phyloP scores from a whole-genome alignment of 2,329 filamentous ascomycete genomes.

The Colletotrichum melonis region DNA sequence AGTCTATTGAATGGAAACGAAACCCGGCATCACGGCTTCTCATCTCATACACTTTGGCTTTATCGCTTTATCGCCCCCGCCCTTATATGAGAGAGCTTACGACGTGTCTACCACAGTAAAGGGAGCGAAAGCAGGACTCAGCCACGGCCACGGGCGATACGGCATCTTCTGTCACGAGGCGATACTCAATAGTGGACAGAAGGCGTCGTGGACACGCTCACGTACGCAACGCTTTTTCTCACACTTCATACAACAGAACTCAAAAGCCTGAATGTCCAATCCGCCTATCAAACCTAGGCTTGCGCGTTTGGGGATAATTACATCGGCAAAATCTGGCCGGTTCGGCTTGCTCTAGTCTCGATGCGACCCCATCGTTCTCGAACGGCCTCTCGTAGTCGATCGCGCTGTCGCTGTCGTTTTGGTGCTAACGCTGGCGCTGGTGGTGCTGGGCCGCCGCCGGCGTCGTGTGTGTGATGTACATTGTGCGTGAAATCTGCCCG shows the following conservation, averaged over 20 bases:
- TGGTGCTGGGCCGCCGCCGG: background rate
- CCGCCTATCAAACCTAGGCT: background rate
- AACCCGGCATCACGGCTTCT: background rate
- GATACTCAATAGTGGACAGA: background rate
- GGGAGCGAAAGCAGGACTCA: background rate
- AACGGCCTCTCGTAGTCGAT: background rate
- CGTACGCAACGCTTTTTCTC: background rate
- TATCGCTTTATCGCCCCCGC: too few relatives aligned
- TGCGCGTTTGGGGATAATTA: constrained; percentile 18
- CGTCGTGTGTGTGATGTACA: constrained; percentile 17
- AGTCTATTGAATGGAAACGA: background rate
- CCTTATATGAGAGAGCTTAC: background rate
- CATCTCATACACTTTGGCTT: background rate
- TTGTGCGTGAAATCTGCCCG: constrained; percentile 4
- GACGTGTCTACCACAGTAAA: background rate
- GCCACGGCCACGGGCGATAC: background rate
- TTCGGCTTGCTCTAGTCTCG: background rate
- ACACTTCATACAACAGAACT: background rate
- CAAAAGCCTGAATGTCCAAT: background rate
- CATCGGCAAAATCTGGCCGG: constrained; percentile 13
- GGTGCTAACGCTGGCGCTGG: too few relatives aligned
- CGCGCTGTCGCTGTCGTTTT: background rate
- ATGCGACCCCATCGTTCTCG: background rate
- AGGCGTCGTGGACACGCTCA: background rate
- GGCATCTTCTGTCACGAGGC: background rate